Base-by-base conservation (phyloP, 2,329 filamentous ascomycete species). In the Fusarium sp. region DNA sequence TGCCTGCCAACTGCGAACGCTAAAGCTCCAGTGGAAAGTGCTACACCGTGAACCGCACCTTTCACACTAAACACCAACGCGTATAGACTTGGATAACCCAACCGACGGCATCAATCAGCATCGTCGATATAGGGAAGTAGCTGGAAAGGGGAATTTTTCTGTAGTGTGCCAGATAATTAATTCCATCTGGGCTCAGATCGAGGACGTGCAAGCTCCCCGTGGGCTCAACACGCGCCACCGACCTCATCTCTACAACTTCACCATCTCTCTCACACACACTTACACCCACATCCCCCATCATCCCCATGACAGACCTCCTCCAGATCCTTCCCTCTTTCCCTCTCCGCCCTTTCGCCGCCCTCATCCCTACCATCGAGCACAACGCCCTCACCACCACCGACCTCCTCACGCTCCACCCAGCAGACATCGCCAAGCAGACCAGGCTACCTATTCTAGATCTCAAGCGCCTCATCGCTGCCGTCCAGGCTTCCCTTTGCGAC, bases 361-460 rank as follows among this genome's bases (percentile, higher is more conserved):
- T 97, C 50, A 81, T 97, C 31, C 90, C 92, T 3, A 88, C 89
- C 20, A 87, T 98, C 60, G 95, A 98, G 81, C 88, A 88, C 77
- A 89, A 92, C 74, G 84, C 85, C 56, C 84, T 99, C 77, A 91
- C 91, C 25, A 92, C 91, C 31, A 89, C 89, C 73, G 96, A 99
- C 78, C 86, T 99, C 53, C 85, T 99, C 74, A 92, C 92, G 3
- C 89, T 96, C 67, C 92, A 97, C 76, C 86, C 90, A 4, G 84
- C 90, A 66, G 91, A 97, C 76, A 88, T 98, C 70, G 93, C 93
- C 62, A 96, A 92, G 82, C 91, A 93, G 78, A 94, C 93, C 54
- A 90, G 91, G 69, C 84, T 97, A 16, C 93, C 95, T 3, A 83
- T 95, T 7, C 85, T 91, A 38, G 93, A 97, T 76, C 84, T 97